A percentile compares a stretch with the other conserved stretches of the same genome.
Conservation (phyloP, 2,329 filamentous ascomycete species). For the Aaosphaeria pasadenensis region DNA sequence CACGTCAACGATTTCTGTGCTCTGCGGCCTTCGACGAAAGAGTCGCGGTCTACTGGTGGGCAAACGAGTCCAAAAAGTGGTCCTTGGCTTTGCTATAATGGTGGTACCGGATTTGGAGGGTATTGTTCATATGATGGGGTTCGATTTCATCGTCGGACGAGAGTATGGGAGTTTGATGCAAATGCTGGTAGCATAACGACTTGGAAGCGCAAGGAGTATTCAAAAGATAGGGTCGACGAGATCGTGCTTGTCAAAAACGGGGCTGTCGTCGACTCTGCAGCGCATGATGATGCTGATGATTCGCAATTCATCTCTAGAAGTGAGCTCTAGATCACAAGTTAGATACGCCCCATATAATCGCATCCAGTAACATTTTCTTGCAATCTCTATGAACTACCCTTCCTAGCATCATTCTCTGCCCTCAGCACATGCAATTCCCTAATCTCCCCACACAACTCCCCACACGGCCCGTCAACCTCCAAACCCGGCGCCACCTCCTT, state of each 20-base stretch:
- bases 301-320: too few relatives aligned
- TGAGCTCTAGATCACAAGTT: too few relatives aligned
- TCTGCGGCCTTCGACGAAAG: slow-evolving; percentile 20
- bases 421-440: too few relatives aligned
- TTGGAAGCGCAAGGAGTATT: slow-evolving; percentile 77
- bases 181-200: slow-evolving; percentile 83
- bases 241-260: slow-evolving; percentile 28
- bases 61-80: slow-evolving; percentile 5
- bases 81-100: slow-evolving; percentile 71
- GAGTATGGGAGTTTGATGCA: slow-evolving; percentile 86
- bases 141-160: slow-evolving; percentile 64
- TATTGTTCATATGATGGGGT: slow-evolving; percentile 85
- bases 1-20: slow-evolving; percentile 95
- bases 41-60: slow-evolving; percentile 9
- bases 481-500: too few relatives aligned
- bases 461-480: too few relatives aligned
- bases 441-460: too few relatives aligned
- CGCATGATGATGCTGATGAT: slow-evolving; percentile 1
- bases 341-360: too few relatives aligned
- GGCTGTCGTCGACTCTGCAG: slow-evolving; percentile 12
- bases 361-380: too few relatives aligned
- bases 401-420: too few relatives aligned
- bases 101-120: slow-evolving; percentile 83
- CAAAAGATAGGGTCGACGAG: slow-evolving; percentile 39
- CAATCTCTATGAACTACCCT: too few relatives aligned